Evolutionary conservation across 768 basidiomycete species (phyloP), one percentile per base, ranked within the genome.

Genomic region (Leucocoprinus leucothites): DNA sequence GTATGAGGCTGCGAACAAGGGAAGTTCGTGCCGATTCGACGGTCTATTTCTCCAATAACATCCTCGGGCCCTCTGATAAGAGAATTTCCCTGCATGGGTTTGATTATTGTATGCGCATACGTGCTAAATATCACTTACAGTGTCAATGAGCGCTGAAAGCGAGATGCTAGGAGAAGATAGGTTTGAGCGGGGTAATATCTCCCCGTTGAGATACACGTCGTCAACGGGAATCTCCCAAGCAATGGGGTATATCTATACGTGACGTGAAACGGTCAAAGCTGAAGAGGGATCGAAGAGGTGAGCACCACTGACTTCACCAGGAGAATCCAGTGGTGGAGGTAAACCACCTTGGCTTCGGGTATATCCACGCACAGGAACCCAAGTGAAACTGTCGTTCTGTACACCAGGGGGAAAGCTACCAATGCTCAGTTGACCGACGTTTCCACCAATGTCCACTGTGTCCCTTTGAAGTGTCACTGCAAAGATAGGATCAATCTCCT

Each of bases 141-240:
- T 91, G 61, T 91, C 89, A 24, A 91, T 64, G 16, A 91, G 70
- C 1, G 84, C 87, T 2, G 87, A 84, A 9, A 87, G 71, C 1
- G 74, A 65, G 57, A 87, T 82, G 3, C 65, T 66, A 0, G 79
- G 60, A 1, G 79, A 63, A 1, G 80, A 74, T 9, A 84, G 64
- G 11, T 67, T 70, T 2, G 88, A 89, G 34, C 73, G 75, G 4
- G 82, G 77, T n/a, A 91, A 70, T 60, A 71, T 74, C 57, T 74
- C 63, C 11, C 85, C 87, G 59, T 91, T 85, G 31, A 92, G 75
- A 64, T 75, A 91, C 4, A 91, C 85, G 53, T 83, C 83, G 51
- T 89, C 88, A 6, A 91, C 56, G 24, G 79, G 74, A 5, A 89
- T 71, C 65, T 91, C 89, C 89, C 89, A 91, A 9, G 83, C 75